phyloP scores from a whole-genome alignment of 306 rosid species.

The Pyrus bretschneideri region DNA sequence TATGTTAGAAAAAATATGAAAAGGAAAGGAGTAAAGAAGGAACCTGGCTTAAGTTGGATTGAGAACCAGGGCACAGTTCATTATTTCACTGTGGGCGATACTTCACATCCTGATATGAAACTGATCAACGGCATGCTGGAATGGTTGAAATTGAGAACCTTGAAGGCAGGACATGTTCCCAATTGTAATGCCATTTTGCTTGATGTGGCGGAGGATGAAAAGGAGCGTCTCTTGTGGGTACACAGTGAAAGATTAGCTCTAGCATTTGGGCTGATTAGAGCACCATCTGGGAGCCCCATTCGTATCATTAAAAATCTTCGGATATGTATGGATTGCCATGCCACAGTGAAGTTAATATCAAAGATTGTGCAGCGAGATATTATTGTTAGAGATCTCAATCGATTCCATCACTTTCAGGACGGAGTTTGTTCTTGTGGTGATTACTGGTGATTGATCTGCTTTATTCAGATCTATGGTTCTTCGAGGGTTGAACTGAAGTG shows the following conservation, averaged over 20 bases:
- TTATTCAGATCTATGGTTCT: neutral
- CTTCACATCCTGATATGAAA: constrained; percentile 57
- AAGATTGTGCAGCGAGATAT: constrained; percentile 49
- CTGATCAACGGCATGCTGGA: constrained; percentile 58
- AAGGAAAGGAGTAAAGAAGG: constrained; percentile 69
- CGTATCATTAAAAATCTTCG: constrained; percentile 71
- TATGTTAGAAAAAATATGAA: constrained; percentile 66
- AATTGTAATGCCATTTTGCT: constrained; percentile 46
- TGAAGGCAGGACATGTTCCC: constrained; percentile 58
- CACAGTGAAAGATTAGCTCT: constrained; percentile 84
- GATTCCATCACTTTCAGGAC: constrained; percentile 69
- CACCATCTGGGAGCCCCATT: constrained; percentile 55
- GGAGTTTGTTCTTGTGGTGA: constrained; percentile 67
- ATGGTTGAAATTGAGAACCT: constrained; percentile 49
- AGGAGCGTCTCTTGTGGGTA: constrained; percentile 60
- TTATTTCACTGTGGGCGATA: constrained; percentile 54
- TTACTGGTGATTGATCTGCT: constrained; percentile 50
- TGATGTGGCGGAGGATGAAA: constrained; percentile 70
- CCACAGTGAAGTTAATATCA: constrained; percentile 60
- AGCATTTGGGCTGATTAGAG: constrained; percentile 65
- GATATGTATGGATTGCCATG: constrained; percentile 80
- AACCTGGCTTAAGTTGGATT: constrained; percentile 83
- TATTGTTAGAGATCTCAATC: constrained; percentile 62
- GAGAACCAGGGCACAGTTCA: constrained; percentile 58
- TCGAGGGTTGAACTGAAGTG: constrained; percentile 4